Evolutionary conservation across 2,329 filamentous ascomycete species (phyloP).

Genomic region (Pseudomassariella vexata): DNA sequence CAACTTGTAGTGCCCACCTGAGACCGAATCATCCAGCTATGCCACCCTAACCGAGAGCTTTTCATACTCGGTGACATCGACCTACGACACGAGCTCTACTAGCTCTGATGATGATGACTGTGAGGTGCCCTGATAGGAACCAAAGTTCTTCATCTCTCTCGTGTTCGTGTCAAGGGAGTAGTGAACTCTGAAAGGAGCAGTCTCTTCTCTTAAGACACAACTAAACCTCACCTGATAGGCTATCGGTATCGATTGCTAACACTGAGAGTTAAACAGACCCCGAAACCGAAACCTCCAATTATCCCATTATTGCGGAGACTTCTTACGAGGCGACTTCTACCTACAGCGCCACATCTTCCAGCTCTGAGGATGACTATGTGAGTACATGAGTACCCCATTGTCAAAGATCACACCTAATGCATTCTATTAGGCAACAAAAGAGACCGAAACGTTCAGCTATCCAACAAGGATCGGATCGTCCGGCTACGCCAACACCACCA

Average conservation of each 20-base stretch:
- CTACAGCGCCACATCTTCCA: neutral
- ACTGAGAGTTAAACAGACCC: neutral
- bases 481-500: constrained; percentile 1
- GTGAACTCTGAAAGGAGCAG: too few species aligned
- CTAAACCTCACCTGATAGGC: too few species aligned
- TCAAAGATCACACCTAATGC: too few species aligned
- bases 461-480: constrained; percentile 1
- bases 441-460: constrained; percentile 1
- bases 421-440: too few species aligned
- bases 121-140: too few species aligned
- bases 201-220: too few species aligned
- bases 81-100: neutral
- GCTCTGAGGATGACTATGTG: neutral
- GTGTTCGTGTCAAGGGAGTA: too few species aligned
- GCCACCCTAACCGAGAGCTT: neutral
- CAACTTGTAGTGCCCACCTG: neutral
- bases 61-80: neutral
- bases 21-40: neutral
- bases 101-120: constrained; percentile 7
- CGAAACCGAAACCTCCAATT: neutral
- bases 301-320: neutral
- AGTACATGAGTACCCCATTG: too few species aligned
- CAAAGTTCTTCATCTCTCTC: neutral
- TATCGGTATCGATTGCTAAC: neutral
- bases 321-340: neutral